phyloP scores from a whole-genome alignment of 2,329 filamentous ascomycete genomes.

The Fusarium longipes region DNA sequence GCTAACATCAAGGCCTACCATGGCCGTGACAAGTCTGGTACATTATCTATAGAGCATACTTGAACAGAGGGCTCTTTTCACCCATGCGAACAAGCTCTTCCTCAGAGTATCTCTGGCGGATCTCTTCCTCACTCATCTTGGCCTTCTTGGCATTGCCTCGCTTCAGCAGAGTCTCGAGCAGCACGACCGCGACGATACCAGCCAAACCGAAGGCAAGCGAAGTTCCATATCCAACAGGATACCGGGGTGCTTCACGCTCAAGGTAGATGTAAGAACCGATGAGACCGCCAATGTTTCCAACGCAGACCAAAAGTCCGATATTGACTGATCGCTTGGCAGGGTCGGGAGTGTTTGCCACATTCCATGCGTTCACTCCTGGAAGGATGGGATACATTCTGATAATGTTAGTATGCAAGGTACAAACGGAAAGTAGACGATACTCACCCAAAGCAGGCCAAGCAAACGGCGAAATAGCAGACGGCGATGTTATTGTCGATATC shows the following conservation, averaged over 20 bases:
- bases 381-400: slow-evolving; percentile 53
- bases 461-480: slow-evolving; percentile 20
- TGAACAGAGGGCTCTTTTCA: slow-evolving; percentile 23
- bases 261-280: slow-evolving; percentile 24
- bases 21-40: too few relatives aligned
- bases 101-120: slow-evolving; percentile 3
- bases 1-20: too few relatives aligned
- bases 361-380: slow-evolving; percentile 57
- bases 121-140: slow-evolving; percentile 2
- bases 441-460: slow-evolving; percentile 23
- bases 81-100: slow-evolving; percentile 23
- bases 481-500: slow-evolving; percentile 14
- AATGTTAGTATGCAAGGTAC: background rate
- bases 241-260: slow-evolving; percentile 12
- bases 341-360: slow-evolving; percentile 53
- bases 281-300: slow-evolving; percentile 43
- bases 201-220: slow-evolving; percentile 16
- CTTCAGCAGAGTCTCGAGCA: slow-evolving; percentile 8
- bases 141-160: slow-evolving; percentile 20
- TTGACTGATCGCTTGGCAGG: slow-evolving; percentile 55
- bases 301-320: slow-evolving; percentile 55
- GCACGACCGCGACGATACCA: slow-evolving; percentile 10
- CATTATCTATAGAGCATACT: slow-evolving; percentile 7
- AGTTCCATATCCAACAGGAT: slow-evolving; percentile 15
- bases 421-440: fast-evolving